Percentiles rank a stretch among this genome's conserved stretches.
Conservation (phyloP, 345 rosid species). For the Linum lewisii region DNA sequence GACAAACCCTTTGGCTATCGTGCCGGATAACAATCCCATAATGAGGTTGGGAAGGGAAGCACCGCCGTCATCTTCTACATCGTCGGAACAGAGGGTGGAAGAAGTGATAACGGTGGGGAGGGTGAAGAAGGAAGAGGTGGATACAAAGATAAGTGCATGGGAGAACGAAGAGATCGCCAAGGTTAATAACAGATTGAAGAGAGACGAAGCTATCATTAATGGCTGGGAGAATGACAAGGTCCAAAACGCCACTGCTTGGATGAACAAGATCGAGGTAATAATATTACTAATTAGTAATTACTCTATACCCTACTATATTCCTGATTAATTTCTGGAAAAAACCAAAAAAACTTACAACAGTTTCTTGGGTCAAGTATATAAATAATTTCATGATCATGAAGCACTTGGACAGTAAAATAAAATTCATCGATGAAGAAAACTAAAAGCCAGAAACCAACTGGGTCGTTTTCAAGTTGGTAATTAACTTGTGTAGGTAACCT, state of each 20-base stretch:
- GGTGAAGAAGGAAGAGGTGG: constrained; percentile 91
- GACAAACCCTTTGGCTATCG: constrained; percentile 76
- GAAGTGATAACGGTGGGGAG: constrained; percentile 50
- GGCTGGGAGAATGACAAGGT: constrained; percentile 91
- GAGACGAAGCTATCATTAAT: constrained; percentile 83
- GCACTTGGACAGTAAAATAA: too few relatives aligned
- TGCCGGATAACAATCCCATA: constrained; percentile 41
- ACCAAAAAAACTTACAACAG: too few relatives aligned
- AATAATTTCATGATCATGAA: too few relatives aligned
- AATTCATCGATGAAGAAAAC: too few relatives aligned
- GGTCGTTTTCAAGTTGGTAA: too few relatives aligned
- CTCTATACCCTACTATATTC: too few relatives aligned
- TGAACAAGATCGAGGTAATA: constrained; percentile 89
- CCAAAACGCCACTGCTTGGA: constrained; percentile 67
- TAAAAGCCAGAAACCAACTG: too few relatives aligned
- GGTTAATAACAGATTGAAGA: constrained; percentile 80
- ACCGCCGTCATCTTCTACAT: background rate
- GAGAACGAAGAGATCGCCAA: constrained; percentile 81
- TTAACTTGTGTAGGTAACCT: too few relatives aligned
- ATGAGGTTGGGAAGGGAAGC: constrained; percentile 20
- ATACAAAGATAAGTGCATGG: constrained; percentile 90
- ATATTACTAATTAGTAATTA: background rate
- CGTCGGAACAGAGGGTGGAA: constrained; percentile 13
- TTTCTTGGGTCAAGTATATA: too few relatives aligned
- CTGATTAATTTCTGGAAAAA: too few relatives aligned